phyloP scores from a whole-genome alignment of 352 stramenopile genomes.

The Globisporangium yorkense region DNA sequence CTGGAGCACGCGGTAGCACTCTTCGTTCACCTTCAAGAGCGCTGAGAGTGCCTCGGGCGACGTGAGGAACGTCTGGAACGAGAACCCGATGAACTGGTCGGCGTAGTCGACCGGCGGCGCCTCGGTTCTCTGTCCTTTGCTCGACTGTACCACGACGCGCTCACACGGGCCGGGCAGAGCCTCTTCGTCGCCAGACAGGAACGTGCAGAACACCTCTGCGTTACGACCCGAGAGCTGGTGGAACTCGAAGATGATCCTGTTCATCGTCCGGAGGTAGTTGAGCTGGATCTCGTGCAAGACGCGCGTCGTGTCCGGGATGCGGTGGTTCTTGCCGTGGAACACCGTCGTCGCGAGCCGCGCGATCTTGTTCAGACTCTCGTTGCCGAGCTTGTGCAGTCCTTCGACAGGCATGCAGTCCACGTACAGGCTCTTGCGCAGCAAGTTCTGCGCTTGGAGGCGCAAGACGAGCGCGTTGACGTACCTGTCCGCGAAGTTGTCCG shows the following conservation, averaged over 20 bases:
- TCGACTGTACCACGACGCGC: conserved; percentile 24
- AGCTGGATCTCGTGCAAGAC: conserved; percentile 88
- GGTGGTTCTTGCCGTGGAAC: conserved; percentile 65
- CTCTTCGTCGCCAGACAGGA: conserved; percentile 49
- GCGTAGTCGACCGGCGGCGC: conserved; percentile 73
- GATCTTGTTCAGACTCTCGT: conserved; percentile 77
- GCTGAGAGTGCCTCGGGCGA: conserved; percentile 66
- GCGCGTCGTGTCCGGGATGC: conserved; percentile 64
- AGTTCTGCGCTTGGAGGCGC: conserved; percentile 58
- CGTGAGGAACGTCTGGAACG: conserved; percentile 82
- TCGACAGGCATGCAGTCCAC: conserved; percentile 83
- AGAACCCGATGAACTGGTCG: conserved; percentile 84
- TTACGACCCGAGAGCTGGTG: conserved; percentile 54
- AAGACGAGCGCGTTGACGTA: conserved; percentile 54
- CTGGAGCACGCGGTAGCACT: conserved; percentile 76
- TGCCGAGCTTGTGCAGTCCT: conserved; percentile 75
- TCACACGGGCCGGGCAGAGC: conserved; percentile 25
- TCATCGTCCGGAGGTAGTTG: conserved; percentile 90
- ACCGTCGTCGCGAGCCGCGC: conserved; percentile 48
- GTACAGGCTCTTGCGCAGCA: conserved; percentile 74
- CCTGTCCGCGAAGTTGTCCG: conserved; percentile 67
- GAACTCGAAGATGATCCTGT: conserved; percentile 87
- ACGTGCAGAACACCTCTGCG: conserved; percentile 47
- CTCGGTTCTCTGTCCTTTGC: conserved; percentile 19
- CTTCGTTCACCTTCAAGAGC: conserved; percentile 81